Evolutionary conservation across 139 green algal species (phyloP), one percentile per base, ranked within the genome.

Genomic region (Chlamydomonas sp.): DNA sequence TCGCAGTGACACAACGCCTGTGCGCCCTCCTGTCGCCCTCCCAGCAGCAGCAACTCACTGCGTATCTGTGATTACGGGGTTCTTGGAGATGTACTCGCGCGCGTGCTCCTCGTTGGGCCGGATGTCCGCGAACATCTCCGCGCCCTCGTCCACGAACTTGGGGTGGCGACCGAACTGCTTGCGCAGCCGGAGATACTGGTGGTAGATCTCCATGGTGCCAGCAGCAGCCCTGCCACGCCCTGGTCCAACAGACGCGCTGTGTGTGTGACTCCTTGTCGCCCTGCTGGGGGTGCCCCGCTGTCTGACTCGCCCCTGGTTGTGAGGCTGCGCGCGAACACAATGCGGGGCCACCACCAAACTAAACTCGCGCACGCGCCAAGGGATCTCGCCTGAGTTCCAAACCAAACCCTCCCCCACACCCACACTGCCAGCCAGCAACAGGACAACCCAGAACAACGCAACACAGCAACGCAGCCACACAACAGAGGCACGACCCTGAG

Each of bases 61-160:
- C 2, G 83, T 79, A 0, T 83, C 80, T 1, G 83, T 92, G 5
- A 78, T 81, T 16, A 90, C 79, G 3, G 86, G 88, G 36, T 87
- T 88, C 28, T 86, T 82, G 26, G 85, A 80, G 22, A 96, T 82
- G 70, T 91, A 89, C 4, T 89, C 74, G 35, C 83, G 78, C 2
- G 84, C 81, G 60, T 91, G 81, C 72, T 94, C 86, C 69, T 92
- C 84, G 43, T 96, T 93, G 1, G 91, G 92, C 1, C 90, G 79
- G 36, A 95, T 86, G 69, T 97, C 91, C 2, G 87, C 81, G 24
- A 97, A 76, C 85, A 95, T 88, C 70, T 96, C 89, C n/a, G 87
- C 84, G 1, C 83, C 85, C 60, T 91, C 83, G 58, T 95, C 89
- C 24, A 68, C 67, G 49, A 96, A 95, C 35, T 86, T 83, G 6